Conservation (phyloP, 208 protist genomes). For the Trypanosoma brucei region DNA sequence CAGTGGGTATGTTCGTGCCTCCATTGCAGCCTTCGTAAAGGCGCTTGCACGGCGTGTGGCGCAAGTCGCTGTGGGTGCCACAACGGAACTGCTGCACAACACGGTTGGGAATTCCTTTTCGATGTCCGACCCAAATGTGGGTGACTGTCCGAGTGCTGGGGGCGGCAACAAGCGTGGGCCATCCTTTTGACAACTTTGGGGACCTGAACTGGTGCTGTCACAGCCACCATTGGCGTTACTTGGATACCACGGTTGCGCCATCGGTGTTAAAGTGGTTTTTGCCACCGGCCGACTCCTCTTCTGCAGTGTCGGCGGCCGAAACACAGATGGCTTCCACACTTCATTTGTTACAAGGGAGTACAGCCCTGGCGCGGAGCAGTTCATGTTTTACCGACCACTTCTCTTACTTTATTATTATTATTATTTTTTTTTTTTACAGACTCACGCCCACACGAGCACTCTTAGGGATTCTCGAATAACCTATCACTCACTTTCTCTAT, state of each 20-base stretch:
- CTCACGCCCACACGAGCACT: background rate
- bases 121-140: slow-evolving; percentile 15
- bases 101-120: slow-evolving; percentile 15
- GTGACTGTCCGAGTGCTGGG: slow-evolving; percentile 51
- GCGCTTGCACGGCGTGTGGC: slow-evolving; percentile 52
- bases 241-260: slow-evolving; percentile 54
- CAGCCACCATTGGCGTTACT: background rate
- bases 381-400: slow-evolving; percentile 17
- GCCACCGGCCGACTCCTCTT: slow-evolving; percentile 29
- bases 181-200: slow-evolving; percentile 6
- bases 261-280: slow-evolving; percentile 47
- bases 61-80: slow-evolving; percentile 53
- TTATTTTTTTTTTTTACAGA: slow-evolving; percentile 18
- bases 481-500: no score
- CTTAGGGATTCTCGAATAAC: no score
- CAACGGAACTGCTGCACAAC: slow-evolving; percentile 28
- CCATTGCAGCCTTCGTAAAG: slow-evolving; percentile 56
- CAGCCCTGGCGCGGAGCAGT: slow-evolving; percentile 24
- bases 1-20: slow-evolving; percentile 49
- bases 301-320: slow-evolving; percentile 53
- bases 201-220: slow-evolving; percentile 15
- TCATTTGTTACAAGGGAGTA: slow-evolving; percentile 58
- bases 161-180: slow-evolving; percentile 42
- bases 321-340: slow-evolving; percentile 52
- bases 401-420: background rate